Percentiles rank a stretch among this genome's conserved stretches.
Evolutionary conservation across 192 early-diverging fungal genomes (phyloP).

Genomic region (Lobosporangium transversale): DNA sequence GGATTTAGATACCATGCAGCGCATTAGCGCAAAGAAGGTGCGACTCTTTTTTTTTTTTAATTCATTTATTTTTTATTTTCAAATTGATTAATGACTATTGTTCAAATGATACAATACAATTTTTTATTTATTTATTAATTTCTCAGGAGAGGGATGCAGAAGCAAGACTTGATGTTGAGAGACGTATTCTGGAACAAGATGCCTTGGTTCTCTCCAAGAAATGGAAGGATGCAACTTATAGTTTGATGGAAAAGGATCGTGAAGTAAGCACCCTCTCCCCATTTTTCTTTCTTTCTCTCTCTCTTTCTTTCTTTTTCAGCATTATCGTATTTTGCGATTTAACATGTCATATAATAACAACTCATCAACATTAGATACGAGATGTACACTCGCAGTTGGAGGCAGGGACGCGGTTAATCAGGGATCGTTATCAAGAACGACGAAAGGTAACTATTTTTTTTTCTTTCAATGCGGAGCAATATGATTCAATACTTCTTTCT

Average conservation of each 20-base stretch:
- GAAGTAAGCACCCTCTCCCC: slow-evolving; percentile 27
- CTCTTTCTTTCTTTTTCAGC: too few species aligned
- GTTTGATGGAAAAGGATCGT: slow-evolving; percentile 27
- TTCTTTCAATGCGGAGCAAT: background rate
- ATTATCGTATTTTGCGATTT: too few species aligned
- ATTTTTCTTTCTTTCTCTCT: too few species aligned
- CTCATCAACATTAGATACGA: too few species aligned
- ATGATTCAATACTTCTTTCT: background rate
- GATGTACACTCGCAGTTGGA: slow-evolving; percentile 32
- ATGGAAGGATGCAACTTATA: slow-evolving; percentile 19
- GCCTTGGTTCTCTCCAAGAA: slow-evolving; percentile 23
- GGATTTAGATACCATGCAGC: slow-evolving; percentile 31
- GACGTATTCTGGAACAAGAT: slow-evolving; percentile 23
- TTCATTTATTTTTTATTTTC: too few species aligned
- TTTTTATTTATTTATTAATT: background rate
- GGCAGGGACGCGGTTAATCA: slow-evolving; percentile 24
- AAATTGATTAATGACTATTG: too few species aligned
- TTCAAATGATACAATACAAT: too few species aligned
- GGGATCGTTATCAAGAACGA: slow-evolving; percentile 27
- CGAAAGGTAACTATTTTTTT: slow-evolving; percentile 22
- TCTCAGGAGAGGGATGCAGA: slow-evolving; percentile 34
- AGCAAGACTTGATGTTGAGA: slow-evolving; percentile 32
- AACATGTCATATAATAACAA: too few species aligned
- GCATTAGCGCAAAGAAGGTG: slow-evolving; percentile 25
- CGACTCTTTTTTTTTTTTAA: background rate